These are phyloP conservation scores for Schizopora paradoxa DNA, from an alignment of 1,284 basidiomycete species.

Conservation along the genomic window DNA sequence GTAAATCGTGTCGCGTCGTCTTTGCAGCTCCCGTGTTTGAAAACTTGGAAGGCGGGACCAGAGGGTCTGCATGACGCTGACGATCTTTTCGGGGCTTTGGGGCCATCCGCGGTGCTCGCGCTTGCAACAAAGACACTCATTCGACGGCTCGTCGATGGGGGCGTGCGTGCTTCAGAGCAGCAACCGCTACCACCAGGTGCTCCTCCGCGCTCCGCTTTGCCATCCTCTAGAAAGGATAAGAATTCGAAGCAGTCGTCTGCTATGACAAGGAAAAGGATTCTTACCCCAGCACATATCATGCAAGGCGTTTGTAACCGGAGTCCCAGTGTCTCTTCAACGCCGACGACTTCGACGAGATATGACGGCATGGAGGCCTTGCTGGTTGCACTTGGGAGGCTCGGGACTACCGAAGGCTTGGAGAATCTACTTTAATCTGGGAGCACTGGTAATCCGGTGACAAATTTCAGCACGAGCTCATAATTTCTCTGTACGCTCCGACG, in stretches of 20 bases:
- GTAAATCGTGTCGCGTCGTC: slow-evolving; percentile 1
- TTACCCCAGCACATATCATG: slow-evolving; percentile 13
- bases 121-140: slow-evolving; percentile 6
- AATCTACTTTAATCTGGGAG: background rate
- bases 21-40: slow-evolving; percentile 4
- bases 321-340: background rate
- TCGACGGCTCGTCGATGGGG: slow-evolving; percentile 3
- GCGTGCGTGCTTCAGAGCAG: slow-evolving; percentile 8
- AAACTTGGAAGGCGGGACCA: background rate
- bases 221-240: background rate
- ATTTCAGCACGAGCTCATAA: no score
- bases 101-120: slow-evolving; percentile 10
- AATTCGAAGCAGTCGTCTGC: background rate
- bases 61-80: background rate
- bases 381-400: slow-evolving; percentile 7
- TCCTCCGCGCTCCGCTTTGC: background rate
- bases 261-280: slow-evolving; percentile 1
- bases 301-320: slow-evolving; percentile 5
- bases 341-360: background rate
- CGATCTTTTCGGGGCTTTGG: background rate
- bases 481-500: no score
- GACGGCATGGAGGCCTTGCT: slow-evolving; percentile 2
- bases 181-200: no score
- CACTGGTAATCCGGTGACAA: no score
- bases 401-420: slow-evolving; percentile 5